phyloP scores from a whole-genome alignment of 805 yeast genomes.

The Metschnikowia rubicola region DNA sequence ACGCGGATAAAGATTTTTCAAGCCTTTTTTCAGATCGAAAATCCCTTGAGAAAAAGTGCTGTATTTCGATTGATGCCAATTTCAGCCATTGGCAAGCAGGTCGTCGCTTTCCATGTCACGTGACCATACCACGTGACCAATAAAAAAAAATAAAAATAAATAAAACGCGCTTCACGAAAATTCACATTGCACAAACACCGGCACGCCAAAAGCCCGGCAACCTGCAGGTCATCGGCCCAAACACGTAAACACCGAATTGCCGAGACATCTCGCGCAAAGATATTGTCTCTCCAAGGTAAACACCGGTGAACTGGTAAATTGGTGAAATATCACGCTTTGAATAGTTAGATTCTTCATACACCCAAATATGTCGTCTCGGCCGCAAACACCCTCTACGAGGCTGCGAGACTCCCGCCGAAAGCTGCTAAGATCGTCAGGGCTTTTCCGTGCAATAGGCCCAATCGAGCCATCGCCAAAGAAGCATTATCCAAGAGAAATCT shows the following conservation, averaged over 20 bases:
- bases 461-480: conserved; percentile 35
- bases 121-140: no score
- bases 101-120: no score
- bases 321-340: background rate
- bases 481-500: conserved; percentile 42
- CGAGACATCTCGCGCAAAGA: background rate
- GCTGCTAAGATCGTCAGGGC: conserved; percentile 24
- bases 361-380: conserved; percentile 5
- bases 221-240: conserved; percentile 1
- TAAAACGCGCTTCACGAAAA: no score
- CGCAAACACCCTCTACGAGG: conserved; percentile 10
- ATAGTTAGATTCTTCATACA: background rate
- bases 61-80: no score
- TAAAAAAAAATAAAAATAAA: no score
- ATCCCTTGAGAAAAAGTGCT: no score
- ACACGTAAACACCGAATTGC: conserved; percentile 6
- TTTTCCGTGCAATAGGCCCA: conserved; percentile 25
- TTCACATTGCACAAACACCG: no score
- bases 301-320: background rate
- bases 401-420: conserved; percentile 15
- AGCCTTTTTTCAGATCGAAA: no score
- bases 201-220: background rate
- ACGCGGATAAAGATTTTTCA: no score
- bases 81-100: no score
- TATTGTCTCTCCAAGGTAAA: no score